Conservation (phyloP, 768 basidiomycete genomes). For the Kwoniella newhampshirensis region DNA sequence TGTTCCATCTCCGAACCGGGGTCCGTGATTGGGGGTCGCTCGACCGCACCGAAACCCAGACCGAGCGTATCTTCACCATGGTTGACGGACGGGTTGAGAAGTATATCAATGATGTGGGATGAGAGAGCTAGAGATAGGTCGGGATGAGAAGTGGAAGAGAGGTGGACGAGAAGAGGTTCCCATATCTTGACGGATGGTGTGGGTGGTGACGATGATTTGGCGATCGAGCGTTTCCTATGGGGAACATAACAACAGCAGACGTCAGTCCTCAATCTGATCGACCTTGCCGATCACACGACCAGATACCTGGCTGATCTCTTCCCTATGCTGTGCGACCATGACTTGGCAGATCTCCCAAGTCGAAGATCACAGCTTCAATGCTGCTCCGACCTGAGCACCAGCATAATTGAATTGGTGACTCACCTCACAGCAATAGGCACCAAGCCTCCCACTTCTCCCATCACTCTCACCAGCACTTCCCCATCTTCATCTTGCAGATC, state of each 20-base stretch:
- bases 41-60: not conserved
- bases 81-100: constrained; percentile 6
- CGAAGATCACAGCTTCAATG: too few relatives aligned
- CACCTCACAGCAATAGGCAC: constrained; percentile 85
- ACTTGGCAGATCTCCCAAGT: too few relatives aligned
- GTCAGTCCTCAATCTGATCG: too few relatives aligned
- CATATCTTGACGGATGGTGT: constrained; percentile 40
- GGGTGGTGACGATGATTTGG: constrained; percentile 12
- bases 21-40: not conserved
- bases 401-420: too few relatives aligned
- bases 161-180: constrained; percentile 36
- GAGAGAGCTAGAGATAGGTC: constrained; percentile 17
- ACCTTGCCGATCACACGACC: too few relatives aligned
- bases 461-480: constrained; percentile 65
- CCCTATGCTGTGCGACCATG: too few relatives aligned
- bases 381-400: too few relatives aligned
- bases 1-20: not conserved
- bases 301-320: too few relatives aligned
- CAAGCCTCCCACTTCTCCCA: constrained; percentile 70
- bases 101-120: constrained; percentile 21
- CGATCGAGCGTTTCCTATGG: constrained; percentile 1
- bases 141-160: constrained; percentile 13
- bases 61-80: too few relatives aligned
- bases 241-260: too few relatives aligned
- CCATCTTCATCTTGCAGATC: constrained; percentile 64